Percentiles rank a stretch among this genome's conserved stretches.
These are phyloP conservation scores for Trichopus zeylanicus DNA, from an alignment of 116 monocot species.

Conservation along the genomic window DNA sequence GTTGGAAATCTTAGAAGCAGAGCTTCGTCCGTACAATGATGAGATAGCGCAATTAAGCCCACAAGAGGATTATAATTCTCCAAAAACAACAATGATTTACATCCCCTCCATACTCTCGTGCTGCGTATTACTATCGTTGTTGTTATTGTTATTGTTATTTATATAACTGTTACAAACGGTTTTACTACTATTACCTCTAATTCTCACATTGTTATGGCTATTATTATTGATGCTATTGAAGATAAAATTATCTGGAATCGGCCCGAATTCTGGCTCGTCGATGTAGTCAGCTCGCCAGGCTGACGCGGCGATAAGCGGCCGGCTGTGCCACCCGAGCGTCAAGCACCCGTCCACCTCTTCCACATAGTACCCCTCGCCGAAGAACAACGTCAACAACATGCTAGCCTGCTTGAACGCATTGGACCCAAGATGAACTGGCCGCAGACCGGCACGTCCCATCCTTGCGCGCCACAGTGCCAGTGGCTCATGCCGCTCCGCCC, in stretches of 20 bases:
- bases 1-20: no score
- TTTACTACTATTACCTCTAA: no score
- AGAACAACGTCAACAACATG: slow-evolving; percentile 57
- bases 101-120: no score
- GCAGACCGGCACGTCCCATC: slow-evolving; percentile 26
- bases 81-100: no score
- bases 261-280: no score
- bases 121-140: no score
- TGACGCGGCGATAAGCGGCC: slow-evolving; percentile 54
- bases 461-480: slow-evolving; percentile 37
- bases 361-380: slow-evolving; percentile 57
- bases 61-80: no score
- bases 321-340: slow-evolving; percentile 58
- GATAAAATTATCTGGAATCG: background rate
- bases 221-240: background rate
- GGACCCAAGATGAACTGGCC: slow-evolving; percentile 47
- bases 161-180: no score
- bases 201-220: no score
- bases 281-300: slow-evolving; percentile 24
- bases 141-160: no score
- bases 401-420: slow-evolving; percentile 63
- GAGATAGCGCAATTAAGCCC: no score
- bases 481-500: slow-evolving; percentile 64
- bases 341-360: slow-evolving; percentile 58
- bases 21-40: no score